Conservation (phyloP, 345 rosid genomes). For the Salix exigua region DNA sequence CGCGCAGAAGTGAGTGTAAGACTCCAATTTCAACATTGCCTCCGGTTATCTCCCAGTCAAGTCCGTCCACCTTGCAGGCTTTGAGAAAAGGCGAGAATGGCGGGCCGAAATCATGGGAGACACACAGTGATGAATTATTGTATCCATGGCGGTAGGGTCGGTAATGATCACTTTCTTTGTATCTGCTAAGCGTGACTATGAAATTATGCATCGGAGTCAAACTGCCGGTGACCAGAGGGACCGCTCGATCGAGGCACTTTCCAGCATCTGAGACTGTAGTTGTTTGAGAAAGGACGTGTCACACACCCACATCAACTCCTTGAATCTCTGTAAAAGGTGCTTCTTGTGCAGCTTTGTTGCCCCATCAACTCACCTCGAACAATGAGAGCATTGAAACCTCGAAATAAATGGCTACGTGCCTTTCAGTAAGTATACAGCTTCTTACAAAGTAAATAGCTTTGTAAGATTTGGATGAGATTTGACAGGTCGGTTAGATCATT, state of each 20-base stretch:
- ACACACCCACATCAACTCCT: neutral
- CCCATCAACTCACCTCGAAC: neutral
- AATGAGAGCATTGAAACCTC: neutral
- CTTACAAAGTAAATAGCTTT: neutral
- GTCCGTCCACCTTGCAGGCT: neutral
- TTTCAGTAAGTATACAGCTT: constrained; percentile 14
- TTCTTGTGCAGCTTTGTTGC: neutral
- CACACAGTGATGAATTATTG: neutral
- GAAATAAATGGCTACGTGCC: constrained; percentile 8
- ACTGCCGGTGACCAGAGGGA: neutral
- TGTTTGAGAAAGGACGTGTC: neutral
- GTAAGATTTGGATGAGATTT: no score
- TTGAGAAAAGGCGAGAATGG: neutral
- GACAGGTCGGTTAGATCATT: no score
- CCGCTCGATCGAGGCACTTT: neutral
- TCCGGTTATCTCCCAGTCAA: neutral
- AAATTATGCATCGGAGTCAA: constrained; percentile 19
- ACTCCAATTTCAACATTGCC: neutral
- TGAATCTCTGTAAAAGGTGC: constrained; percentile 4
- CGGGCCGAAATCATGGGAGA: neutral
- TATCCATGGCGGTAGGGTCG: neutral
- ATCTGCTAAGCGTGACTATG: constrained; percentile 6
- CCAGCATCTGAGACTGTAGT: neutral
- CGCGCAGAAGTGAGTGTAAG: neutral
- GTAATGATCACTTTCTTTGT: neutral